These are phyloP conservation scores for Pseudogymnoascus sp. DNA, from an alignment of 2,329 filamentous ascomycete genomes.

Conservation along the genomic window DNA sequence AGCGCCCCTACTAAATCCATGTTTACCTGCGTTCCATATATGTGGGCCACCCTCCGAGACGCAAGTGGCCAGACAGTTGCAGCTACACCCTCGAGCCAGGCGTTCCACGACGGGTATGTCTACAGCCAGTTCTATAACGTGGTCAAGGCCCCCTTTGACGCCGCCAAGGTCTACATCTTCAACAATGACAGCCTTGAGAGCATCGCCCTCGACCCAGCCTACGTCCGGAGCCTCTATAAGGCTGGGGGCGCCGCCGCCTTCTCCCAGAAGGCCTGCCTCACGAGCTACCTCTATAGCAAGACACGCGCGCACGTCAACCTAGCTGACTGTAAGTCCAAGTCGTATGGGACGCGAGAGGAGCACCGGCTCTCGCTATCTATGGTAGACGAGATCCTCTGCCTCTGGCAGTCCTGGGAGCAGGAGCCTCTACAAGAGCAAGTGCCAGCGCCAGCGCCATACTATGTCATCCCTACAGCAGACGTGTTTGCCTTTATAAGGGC, in stretches of 20 bases:
- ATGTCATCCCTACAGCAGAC: not conserved
- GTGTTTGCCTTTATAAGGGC: not conserved
- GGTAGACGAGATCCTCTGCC: not conserved
- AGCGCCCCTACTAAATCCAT: too few relatives aligned
- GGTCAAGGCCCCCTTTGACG: too few relatives aligned
- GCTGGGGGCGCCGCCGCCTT: not conserved
- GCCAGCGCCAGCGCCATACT: not conserved
- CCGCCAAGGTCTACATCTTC: too few relatives aligned
- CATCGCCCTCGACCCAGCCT: too few relatives aligned
- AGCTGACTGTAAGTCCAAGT: not conserved
- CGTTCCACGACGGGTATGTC: too few relatives aligned
- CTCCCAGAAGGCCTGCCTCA: not conserved
- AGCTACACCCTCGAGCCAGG: too few relatives aligned
- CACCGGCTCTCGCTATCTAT: not conserved
- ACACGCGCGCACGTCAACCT: not conserved
- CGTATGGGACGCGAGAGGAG: not conserved
- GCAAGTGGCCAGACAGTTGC: too few relatives aligned
- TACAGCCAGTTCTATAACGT: too few relatives aligned
- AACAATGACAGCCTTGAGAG: too few relatives aligned
- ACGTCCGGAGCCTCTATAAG: too few relatives aligned
- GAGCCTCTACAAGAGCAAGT: not conserved
- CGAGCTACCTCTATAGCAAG: not conserved
- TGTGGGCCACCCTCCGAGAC: too few relatives aligned
- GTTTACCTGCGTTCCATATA: too few relatives aligned
- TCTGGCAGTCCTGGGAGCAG: not conserved